These are phyloP conservation scores for Fusarium falciforme DNA, from an alignment of 2,329 filamentous ascomycete genomes.

Conservation along the genomic window DNA sequence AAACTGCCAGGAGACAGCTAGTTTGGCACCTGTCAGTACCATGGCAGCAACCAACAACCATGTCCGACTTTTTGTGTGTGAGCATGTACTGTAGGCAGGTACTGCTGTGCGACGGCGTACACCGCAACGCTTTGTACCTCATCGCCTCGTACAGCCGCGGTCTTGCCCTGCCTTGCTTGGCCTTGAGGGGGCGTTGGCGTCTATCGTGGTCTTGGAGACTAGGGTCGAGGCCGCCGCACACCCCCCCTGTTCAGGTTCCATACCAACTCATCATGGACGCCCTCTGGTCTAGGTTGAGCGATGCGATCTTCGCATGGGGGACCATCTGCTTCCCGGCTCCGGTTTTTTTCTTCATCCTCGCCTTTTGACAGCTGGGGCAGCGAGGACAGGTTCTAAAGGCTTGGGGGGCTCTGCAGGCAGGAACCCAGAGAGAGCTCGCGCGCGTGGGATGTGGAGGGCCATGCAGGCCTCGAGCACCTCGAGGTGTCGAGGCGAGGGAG, in stretches of 20 bases:
- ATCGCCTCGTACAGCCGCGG: conserved; percentile 37
- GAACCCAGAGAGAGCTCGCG: neutral
- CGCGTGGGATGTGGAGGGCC: neutral
- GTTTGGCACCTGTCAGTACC: conserved; percentile 40
- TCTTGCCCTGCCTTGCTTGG: conserved; percentile 25
- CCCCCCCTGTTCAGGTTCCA: conserved; percentile 20
- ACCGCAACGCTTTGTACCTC: conserved; percentile 37
- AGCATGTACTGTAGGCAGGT: conserved; percentile 12
- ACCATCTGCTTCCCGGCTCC: conserved; percentile 39
- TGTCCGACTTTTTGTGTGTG: conserved; percentile 9
- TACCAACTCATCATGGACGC: conserved; percentile 33
- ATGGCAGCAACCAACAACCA: conserved; percentile 14
- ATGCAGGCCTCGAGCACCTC: neutral
- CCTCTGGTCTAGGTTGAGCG: conserved; percentile 37
- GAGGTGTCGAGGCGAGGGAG: neutral
- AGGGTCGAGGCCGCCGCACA: conserved; percentile 25
- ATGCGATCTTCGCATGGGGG: conserved; percentile 45
- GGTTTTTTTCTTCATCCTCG: conserved; percentile 34
- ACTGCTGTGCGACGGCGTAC: conserved; percentile 32
- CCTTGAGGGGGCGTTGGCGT: conserved; percentile 36
- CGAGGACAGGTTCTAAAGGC: conserved; percentile 18
- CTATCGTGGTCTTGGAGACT: conserved; percentile 29
- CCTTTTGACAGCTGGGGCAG: conserved; percentile 2
- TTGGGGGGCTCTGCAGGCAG: neutral
- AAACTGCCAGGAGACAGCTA: conserved; percentile 17